phyloP scores from a whole-genome alignment of 768 basidiomycete species.

The Auricularia auricula-judae region DNA sequence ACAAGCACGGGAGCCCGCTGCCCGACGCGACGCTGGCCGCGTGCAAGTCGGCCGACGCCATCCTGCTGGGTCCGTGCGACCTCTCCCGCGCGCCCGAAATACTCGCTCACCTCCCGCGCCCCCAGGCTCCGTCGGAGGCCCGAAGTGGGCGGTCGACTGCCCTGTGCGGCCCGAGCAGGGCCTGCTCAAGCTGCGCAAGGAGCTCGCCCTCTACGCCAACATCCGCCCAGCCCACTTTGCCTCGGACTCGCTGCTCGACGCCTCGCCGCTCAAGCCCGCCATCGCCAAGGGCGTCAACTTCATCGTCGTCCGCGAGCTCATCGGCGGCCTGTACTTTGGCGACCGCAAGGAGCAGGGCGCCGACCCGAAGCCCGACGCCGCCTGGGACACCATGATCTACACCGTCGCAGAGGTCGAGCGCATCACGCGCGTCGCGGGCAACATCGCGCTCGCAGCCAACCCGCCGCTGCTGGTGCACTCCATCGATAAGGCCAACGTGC shows the following conservation, averaged over 20 bases:
- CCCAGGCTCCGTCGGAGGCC: conserved; percentile 92
- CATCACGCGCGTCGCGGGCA: conserved; percentile 91
- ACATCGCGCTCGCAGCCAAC: conserved; percentile 71
- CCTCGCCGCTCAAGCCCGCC: conserved; percentile 82
- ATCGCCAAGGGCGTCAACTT: conserved; percentile 79
- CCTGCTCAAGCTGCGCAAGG: conserved; percentile 79
- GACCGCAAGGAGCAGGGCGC: conserved; percentile 77
- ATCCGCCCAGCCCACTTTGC: conserved; percentile 95
- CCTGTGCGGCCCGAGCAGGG: conserved; percentile 88
- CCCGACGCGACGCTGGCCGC: conserved; percentile 78
- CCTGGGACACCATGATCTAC: conserved; percentile 92
- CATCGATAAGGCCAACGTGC: conserved; percentile 97
- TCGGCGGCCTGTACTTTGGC: conserved; percentile 94
- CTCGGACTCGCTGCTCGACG: conserved; percentile 74
- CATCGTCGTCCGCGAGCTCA: conserved; percentile 92
- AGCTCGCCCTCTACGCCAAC: conserved; percentile 92
- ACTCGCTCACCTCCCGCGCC: neutral
- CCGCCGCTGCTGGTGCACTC: conserved; percentile 88
- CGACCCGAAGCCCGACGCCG: conserved; percentile 50
- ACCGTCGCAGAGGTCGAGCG: conserved; percentile 84
- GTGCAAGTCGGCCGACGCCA: conserved; percentile 88
- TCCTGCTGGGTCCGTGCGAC: conserved; percentile 69
- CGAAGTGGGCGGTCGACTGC: conserved; percentile 90
- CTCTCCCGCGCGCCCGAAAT: neutral
- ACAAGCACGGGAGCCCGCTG: conserved; percentile 72